Evolutionary conservation across 805 yeast species (phyloP).

Genomic region (Yarrowia sp.): DNA sequence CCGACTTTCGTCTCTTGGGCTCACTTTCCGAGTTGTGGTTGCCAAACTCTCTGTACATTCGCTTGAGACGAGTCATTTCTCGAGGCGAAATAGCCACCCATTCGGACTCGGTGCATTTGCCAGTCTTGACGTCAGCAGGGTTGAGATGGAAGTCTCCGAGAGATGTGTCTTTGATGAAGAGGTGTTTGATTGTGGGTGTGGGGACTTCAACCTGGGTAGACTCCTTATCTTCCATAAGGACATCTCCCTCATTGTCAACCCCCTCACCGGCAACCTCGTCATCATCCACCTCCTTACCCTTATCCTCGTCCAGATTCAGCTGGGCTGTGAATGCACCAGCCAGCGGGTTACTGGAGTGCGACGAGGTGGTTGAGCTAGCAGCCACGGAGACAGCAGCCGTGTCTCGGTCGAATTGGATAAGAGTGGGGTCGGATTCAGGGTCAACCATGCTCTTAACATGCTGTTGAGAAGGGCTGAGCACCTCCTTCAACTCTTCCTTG

Average conservation of each 20-base stretch:
- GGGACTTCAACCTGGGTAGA: neutral
- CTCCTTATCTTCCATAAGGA: neutral
- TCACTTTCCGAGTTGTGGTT: neutral
- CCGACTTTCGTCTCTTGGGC: constrained; percentile 18
- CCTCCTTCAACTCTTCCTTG: neutral
- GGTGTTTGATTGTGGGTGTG: constrained; percentile 27
- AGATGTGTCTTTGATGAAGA: constrained; percentile 8
- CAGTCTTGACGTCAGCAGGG: constrained; percentile 15
- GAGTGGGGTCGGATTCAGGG: neutral
- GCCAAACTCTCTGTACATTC: constrained; percentile 36
- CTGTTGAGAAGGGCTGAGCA: no score
- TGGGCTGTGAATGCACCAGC: constrained; percentile 29
- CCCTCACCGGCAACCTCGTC: no score
- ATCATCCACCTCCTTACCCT: constrained; percentile 21
- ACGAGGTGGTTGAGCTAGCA: neutral
- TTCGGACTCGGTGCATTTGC: constrained; percentile 3
- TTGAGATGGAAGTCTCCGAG: constrained; percentile 31
- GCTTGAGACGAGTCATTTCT: constrained; percentile 12
- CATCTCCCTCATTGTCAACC: neutral
- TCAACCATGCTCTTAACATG: constrained; percentile 2
- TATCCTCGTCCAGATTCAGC: constrained; percentile 22
- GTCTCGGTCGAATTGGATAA: neutral
- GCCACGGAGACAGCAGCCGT: constrained; percentile 1
- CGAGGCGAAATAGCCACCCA: constrained; percentile 30
- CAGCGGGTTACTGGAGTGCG: constrained; percentile 6